These are phyloP conservation scores for Willaertia magna DNA, from an alignment of 208 protist species.

Conservation along the genomic window DNA sequence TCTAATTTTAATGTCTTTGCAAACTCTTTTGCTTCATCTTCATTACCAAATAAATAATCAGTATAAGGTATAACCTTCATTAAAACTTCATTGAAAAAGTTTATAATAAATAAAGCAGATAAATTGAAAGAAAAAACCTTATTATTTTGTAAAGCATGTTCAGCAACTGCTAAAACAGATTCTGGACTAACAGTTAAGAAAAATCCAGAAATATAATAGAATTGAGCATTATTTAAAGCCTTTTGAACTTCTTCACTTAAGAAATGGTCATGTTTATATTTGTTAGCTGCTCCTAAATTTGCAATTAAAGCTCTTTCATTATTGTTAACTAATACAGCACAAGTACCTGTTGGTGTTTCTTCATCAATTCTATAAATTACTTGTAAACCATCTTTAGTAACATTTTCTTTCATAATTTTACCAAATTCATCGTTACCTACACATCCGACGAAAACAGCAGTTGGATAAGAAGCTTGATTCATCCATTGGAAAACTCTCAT, in stretches of 20 bases:
- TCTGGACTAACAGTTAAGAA: conserved; percentile 81
- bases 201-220: conserved; percentile 86
- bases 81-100: conserved; percentile 83
- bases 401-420: conserved; percentile 50
- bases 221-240: conserved; percentile 38
- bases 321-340: conserved; percentile 84
- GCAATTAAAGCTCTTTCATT: conserved; percentile 85
- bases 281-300: conserved; percentile 89
- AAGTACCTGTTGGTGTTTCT: conserved; percentile 78
- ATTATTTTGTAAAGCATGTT: conserved; percentile 59
- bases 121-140: conserved; percentile 87
- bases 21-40: conserved; percentile 72
- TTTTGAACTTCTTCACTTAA: conserved; percentile 42
- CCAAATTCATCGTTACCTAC: conserved; percentile 85
- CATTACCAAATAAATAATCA: conserved; percentile 89
- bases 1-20: conserved; percentile 57
- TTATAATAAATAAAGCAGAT: conserved; percentile 83
- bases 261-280: conserved; percentile 77
- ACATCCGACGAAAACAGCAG: conserved; percentile 57
- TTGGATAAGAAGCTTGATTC: conserved; percentile 31
- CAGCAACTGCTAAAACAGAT: conserved; percentile 64
- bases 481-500: conserved; percentile 85
- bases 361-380: conserved; percentile 60
- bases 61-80: conserved; percentile 66
- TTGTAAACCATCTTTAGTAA: conserved; percentile 69